A percentile compares a stretch with the other conserved stretches of the same genome.
Evolutionary conservation across 345 rosid genomes (phyloP).

Genomic region (Arabidopsis suecica): DNA sequence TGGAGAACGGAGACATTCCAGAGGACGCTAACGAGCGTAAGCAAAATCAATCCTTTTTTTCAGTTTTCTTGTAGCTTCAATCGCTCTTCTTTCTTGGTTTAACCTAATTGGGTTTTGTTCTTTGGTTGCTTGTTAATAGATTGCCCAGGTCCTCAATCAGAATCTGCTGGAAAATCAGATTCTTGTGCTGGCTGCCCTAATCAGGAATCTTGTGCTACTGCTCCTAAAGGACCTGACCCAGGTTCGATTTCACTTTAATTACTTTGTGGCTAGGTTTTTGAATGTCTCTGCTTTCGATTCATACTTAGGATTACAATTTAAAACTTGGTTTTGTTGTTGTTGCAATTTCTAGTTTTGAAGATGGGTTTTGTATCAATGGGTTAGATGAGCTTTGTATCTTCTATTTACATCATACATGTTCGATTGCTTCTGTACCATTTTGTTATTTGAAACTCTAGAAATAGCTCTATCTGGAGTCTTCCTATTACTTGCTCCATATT

Average conservation of each 20-base stretch:
- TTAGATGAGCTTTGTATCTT: neutral
- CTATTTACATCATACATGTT: neutral
- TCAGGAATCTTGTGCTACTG: constrained; percentile 86
- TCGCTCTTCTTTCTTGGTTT: neutral
- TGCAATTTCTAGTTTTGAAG: constrained; percentile 1
- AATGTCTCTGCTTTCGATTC: neutral
- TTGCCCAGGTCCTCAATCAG: constrained; percentile 88
- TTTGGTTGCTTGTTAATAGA: constrained; percentile 42
- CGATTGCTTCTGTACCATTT: constrained; percentile 1
- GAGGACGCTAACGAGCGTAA: constrained; percentile 48
- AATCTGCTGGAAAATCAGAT: constrained; percentile 83
- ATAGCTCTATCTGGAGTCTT: neutral
- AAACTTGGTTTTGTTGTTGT: neutral
- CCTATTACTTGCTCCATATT: neutral
- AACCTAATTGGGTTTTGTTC: constrained; percentile 16
- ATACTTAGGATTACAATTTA: neutral
- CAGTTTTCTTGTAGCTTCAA: neutral
- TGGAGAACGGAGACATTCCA: constrained; percentile 45
- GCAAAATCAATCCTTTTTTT: neutral
- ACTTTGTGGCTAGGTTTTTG: neutral
- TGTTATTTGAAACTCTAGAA: neutral
- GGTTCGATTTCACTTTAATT: constrained; percentile 48
- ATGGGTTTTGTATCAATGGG: neutral
- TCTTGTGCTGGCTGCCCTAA: constrained; percentile 91
- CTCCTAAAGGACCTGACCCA: constrained; percentile 97